These are phyloP conservation scores for Neurospora sp. DNA, from an alignment of 2,329 filamentous ascomycete species.

Conservation along the genomic window DNA sequence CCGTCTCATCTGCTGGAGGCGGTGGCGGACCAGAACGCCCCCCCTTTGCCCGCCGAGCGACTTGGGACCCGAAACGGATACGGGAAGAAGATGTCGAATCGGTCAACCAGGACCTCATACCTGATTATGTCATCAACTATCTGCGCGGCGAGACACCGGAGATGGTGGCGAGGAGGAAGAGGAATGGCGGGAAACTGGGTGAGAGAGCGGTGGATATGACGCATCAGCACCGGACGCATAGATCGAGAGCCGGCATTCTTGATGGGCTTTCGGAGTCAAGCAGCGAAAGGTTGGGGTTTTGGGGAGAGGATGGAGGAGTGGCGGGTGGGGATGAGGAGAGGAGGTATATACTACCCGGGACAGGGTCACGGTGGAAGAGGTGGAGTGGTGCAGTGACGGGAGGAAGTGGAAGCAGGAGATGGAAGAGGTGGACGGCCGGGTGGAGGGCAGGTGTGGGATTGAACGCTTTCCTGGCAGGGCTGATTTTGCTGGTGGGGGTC, in stretches of 20 bases:
- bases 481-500: slow-evolving; percentile 28
- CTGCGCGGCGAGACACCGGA: slow-evolving; percentile 46
- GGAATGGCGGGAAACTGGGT: slow-evolving; percentile 23
- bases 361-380: not conserved
- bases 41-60: slow-evolving; percentile 13
- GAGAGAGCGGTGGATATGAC: slow-evolving; percentile 23
- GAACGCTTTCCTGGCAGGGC: slow-evolving; percentile 30
- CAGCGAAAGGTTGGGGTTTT: not conserved
- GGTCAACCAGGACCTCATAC: slow-evolving; percentile 30
- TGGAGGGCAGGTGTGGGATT: slow-evolving; percentile 39
- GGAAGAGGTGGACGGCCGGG: slow-evolving; percentile 25
- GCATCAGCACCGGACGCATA: slow-evolving; percentile 19
- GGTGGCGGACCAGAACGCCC: not conserved
- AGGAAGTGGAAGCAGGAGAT: slow-evolving; percentile 11
- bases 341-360: not conserved
- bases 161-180: slow-evolving; percentile 35
- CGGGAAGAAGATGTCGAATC: slow-evolving; percentile 11
- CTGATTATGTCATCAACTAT: slow-evolving; percentile 46
- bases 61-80: slow-evolving; percentile 17
- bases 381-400: not conserved
- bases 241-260: slow-evolving; percentile 27
- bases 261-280: slow-evolving; percentile 8
- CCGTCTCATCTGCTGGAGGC: not conserved
- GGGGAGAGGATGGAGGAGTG: not conserved
- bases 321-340: not conserved